Conservation (phyloP, 73 alveolate genomes). For the Tetrahymena malaccensis region DNA sequence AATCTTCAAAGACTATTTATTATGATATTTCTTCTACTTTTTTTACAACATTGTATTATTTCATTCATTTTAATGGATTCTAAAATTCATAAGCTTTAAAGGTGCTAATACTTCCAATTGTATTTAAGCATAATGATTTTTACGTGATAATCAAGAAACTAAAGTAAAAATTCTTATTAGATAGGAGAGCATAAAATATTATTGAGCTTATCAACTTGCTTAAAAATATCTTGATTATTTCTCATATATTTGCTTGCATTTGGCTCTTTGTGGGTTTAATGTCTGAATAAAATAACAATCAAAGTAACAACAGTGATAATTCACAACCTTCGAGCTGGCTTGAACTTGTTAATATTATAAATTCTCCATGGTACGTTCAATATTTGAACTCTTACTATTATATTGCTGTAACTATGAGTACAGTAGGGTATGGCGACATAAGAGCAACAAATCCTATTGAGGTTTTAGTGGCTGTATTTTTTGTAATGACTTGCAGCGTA, state of each 20-base stretch:
- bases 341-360: background rate
- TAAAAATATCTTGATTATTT: constrained; percentile 2
- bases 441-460: constrained; percentile 8
- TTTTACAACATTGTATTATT: background rate
- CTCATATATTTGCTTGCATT: constrained; percentile 27
- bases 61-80: background rate
- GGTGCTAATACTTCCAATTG: background rate
- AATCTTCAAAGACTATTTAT: background rate
- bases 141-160: background rate
- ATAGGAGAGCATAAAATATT: background rate
- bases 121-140: background rate
- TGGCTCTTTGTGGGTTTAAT: constrained; percentile 29
- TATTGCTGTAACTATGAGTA: constrained; percentile 20
- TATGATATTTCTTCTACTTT: background rate
- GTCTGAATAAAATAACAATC: background rate
- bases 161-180: background rate
- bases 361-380: background rate
- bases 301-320: background rate
- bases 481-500: constrained; percentile 23
- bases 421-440: constrained; percentile 38
- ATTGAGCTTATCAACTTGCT: constrained; percentile 15
- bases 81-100: background rate
- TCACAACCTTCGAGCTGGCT: constrained; percentile 9
- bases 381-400: constrained; percentile 17
- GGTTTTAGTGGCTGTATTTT: background rate